Evolutionary conservation across 2,329 filamentous ascomycete species (phyloP), one percentile per base, ranked within the genome.

Genomic region (Apiospora hydei): DNA sequence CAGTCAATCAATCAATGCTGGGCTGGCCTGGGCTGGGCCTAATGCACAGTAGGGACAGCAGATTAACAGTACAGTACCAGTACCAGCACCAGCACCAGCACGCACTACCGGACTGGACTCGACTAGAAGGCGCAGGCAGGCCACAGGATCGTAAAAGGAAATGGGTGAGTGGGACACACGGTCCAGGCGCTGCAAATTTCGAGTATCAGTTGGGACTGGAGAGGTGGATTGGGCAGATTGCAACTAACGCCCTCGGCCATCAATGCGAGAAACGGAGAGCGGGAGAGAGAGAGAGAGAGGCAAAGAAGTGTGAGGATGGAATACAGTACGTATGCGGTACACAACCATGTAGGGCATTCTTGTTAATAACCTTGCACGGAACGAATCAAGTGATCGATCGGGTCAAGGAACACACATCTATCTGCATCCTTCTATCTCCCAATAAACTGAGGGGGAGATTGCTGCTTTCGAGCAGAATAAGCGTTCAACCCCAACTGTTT

Each of bases 81-180:
- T 34, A 3, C 26, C 30, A 21, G 53, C 53, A 61, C 26, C 21
- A 24, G n/a, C 47, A 30, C 26, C 26, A 30, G 26, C 26, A 30
- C 26, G 26, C 26, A 51, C n/a, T 51, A 51, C 49, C 16, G 46
- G 14, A 5, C 13, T 14, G 14, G 44, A 51, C 49, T 26, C 11
- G 14, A 46, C 14, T 46, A 34, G 26, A 61, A 61, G 53, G 53
- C 53, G 18, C 30, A 61, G 67, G 43, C 46, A n/a, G 44, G 21
- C 47, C 44, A 69, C 67, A 69, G 67, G 67, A 49, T 69, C 67
- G 67, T 43, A 68, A 68, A 46, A n/a, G 67, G 67, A 69, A 69
- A 69, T 69, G 47, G 57, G 67, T 24, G 67, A 69, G 67, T 69
- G 67, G 67, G 57, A 64, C 57, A 64, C 57, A 69, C 67, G 67